Evolutionary conservation across 306 rosid genomes (phyloP), one percentile per base, ranked within the genome.

Genomic region (Cucurbita pepo): DNA sequence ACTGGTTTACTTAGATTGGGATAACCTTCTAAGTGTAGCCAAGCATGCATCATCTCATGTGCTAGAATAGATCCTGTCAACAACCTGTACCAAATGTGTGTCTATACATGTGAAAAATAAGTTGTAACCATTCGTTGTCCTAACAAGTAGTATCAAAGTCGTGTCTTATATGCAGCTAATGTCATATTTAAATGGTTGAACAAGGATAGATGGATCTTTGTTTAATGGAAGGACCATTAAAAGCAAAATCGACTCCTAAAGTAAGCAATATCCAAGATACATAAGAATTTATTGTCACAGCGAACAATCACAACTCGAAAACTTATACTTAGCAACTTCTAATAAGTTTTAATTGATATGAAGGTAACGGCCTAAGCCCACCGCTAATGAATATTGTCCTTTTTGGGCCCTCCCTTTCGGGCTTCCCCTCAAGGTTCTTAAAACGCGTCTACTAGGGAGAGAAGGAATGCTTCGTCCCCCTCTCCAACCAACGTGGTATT

Each of bases 41-140:
- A 95, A 6, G 95, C 99, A 77, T 95, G 99, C 99, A 91, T 95
- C 99, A 91, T 91, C 85, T 95, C 99, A 7, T 95, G 99, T 76
- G 99, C 96, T 48, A 95, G 84, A 86, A 91, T 88, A 47, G 97
- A 85, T 71, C 99, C 99, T 1, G 99, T 95, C 85, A 95, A 78
- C 81, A 91, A 77, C 85, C 99, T 95, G 82, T 36, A 56, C 72
- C 25, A 59, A 59, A 30, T 59, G 11, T 13, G 43, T 13, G 41
- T 19, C 0, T 1, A 8, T 4, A 22, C 36, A 57, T 57, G 65
- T 14, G 11, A 59, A 59, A 59, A 21, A 21, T 21, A 30, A 94
- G 98, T 65, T 89, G 96, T 73, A 94, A 94, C 77, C 86, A 25
- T 30, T 30, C 0, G 7, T 21, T 56, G 61, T 56, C 37, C 37